Base-by-base conservation (phyloP, 495 filamentous ascomycete genomes). In the Tricharina praecox region DNA sequence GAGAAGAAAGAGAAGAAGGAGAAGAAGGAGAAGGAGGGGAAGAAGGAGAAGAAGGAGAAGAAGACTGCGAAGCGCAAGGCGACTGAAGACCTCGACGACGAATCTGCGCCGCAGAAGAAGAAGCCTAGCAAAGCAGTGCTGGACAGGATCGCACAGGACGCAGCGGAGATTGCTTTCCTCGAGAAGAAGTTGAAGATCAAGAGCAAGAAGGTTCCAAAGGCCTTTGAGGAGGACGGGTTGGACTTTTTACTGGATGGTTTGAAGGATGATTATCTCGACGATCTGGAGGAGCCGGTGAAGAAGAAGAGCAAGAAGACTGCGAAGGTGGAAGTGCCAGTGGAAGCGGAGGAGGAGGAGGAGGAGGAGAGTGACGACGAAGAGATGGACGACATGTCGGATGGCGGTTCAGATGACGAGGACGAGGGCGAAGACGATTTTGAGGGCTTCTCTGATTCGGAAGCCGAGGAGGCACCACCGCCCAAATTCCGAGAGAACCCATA, bases 181-280 rank as follows among this genome's bases (percentile, higher is more conserved):
- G 92, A 97, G 65, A 84, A 78, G 66, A 92, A 82, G 57, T 69
- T 97, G 30, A 87, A 87, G 1, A 66, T 95, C 10, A 94, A 81
- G 62, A 74, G 74, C 16, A 81, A 79, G 44, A 88, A 72, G 35
- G 63, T 81, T 11, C 76, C 83, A 0, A 81, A 85, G 55, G 70
- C 76, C 0, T 85, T 82, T 49, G 68, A 73, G n/a, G 85, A 95
- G 5, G 87, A 93, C 60, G 92, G 87, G 0, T 64, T 96, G 11
- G 83, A 79, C 34, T 77, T 80, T 47, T 60, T 95, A 20, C 63
- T 95, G 38, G 81, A 75, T n/a, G 83, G 78, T 5, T 47, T 92
- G 25, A 73, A 68, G 39, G 70, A 71, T 23, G 67, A 55, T 9
- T 70, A 67, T 23, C 69, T 67, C 15, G 66, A 65, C 18, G 65